A percentile compares a stretch with the other conserved stretches of the same genome.
Conservation (phyloP, 495 filamentous ascomycete species). For the Aspergillus egyptiacus region DNA sequence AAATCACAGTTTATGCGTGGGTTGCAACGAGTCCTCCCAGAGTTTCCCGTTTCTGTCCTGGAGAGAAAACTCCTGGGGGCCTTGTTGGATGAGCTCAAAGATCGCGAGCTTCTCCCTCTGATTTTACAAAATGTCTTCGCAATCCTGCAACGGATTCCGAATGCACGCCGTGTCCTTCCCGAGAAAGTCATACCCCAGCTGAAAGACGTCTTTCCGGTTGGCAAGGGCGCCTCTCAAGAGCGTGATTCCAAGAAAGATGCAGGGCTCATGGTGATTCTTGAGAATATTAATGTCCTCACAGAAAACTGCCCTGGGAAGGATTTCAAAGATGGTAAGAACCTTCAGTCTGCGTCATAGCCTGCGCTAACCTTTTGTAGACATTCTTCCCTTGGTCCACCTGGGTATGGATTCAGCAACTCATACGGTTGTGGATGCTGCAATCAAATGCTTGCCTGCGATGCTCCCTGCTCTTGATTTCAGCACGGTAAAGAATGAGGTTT, state of each 20-base stretch:
- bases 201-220: slow-evolving; percentile 69
- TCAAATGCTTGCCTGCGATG: slow-evolving; percentile 66
- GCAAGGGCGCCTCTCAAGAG: slow-evolving; percentile 49
- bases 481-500: slow-evolving; percentile 92
- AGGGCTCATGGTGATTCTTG: slow-evolving; percentile 80
- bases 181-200: slow-evolving; percentile 80
- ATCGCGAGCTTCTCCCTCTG: slow-evolving; percentile 74
- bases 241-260: slow-evolving; percentile 81
- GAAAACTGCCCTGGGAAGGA: slow-evolving; percentile 81
- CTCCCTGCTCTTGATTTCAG: slow-evolving; percentile 86
- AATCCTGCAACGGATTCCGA: slow-evolving; percentile 70
- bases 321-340: slow-evolving; percentile 77
- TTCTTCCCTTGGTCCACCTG: slow-evolving; percentile 74
- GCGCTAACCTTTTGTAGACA: slow-evolving; percentile 47
- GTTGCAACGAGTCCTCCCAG: slow-evolving; percentile 73
- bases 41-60: slow-evolving; percentile 86
- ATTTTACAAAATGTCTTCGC: slow-evolving; percentile 88
- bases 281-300: slow-evolving; percentile 69
- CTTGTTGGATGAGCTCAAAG: slow-evolving; percentile 86
- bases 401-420: slow-evolving; percentile 86
- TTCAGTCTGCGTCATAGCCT: neutral
- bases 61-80: slow-evolving; percentile 90
- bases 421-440: slow-evolving; percentile 74
- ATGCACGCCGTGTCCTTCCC: slow-evolving; percentile 67
- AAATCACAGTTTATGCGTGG: slow-evolving; percentile 90